Conservation (phyloP, 768 basidiomycete genomes). For the Podaxis sp. region DNA sequence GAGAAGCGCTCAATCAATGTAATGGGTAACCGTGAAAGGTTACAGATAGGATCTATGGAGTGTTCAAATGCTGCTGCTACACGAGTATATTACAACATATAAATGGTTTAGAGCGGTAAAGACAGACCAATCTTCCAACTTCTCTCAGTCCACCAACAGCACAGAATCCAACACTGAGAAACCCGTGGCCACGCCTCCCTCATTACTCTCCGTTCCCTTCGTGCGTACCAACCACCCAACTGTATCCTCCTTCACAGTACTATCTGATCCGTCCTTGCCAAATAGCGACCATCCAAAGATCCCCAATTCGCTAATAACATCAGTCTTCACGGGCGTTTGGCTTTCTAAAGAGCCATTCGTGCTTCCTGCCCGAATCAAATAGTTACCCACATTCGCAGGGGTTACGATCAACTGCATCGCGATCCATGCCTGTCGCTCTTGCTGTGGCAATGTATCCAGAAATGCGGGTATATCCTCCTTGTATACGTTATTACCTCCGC, state of each 20-base stretch:
- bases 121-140: neutral
- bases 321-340: conserved; percentile 48
- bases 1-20: too few relatives aligned
- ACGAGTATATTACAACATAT: too few relatives aligned
- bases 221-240: conserved; percentile 87
- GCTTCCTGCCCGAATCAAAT: conserved; percentile 74
- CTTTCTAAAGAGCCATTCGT: conserved; percentile 22
- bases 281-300: conserved; percentile 91
- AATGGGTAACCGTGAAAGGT: too few relatives aligned
- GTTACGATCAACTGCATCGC: conserved; percentile 92
- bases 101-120: neutral
- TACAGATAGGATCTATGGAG: too few relatives aligned
- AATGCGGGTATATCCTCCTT: conserved; percentile 77
- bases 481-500: conserved; percentile 96
- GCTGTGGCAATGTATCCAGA: conserved; percentile 56
- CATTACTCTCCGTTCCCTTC: conserved; percentile 87
- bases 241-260: conserved; percentile 55
- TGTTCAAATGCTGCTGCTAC: too few relatives aligned
- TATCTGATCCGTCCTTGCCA: conserved; percentile 34
- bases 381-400: conserved; percentile 65
- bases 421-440: conserved; percentile 85
- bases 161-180: conserved; percentile 76
- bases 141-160: conserved; percentile 48
- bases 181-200: conserved; percentile 88
- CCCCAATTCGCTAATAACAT: conserved; percentile 88